These are phyloP conservation scores for Podila minutissima DNA, from an alignment of 192 early-diverging fungal genomes.

Conservation along the genomic window DNA sequence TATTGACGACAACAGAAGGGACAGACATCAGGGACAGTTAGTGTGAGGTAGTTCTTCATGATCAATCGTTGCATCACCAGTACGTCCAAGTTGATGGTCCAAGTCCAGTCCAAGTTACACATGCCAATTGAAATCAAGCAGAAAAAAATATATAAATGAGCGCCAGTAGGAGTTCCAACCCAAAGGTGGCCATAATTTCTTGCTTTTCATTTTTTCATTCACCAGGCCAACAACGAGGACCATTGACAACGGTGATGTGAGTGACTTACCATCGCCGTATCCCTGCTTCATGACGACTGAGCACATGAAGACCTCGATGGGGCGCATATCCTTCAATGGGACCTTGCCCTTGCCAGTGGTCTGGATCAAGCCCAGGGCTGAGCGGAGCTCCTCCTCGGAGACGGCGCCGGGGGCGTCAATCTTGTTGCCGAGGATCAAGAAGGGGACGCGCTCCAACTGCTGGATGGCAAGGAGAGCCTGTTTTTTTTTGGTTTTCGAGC, in stretches of 20 bases:
- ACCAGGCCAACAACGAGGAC: not conserved
- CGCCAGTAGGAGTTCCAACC: conserved; percentile 3
- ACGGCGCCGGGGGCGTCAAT: conserved; percentile 95
- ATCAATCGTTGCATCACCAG: no score
- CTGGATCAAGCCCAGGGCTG: conserved; percentile 91
- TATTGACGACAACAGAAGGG: conserved; percentile 10
- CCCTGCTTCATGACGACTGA: conserved; percentile 98
- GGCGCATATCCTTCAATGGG: conserved; percentile 90
- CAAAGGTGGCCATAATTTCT: not conserved
- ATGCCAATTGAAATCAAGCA: not conserved
- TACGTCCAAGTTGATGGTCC: no score
- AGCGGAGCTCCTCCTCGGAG: conserved; percentile 91
- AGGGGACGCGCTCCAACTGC: conserved; percentile 86
- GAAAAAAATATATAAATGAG: not conserved
- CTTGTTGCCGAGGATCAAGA: conserved; percentile 99
- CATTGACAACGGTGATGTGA: conserved; percentile 1
- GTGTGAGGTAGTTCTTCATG: not conserved
- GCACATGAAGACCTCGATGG: conserved; percentile 99
- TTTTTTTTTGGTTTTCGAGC: not conserved
- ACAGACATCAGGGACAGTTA: not conserved
- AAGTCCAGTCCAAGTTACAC: not conserved
- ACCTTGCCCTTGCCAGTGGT: conserved; percentile 99
- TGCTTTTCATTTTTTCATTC: not conserved
- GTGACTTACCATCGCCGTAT: conserved; percentile 90
- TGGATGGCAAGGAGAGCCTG: conserved; percentile 63